Evolutionary conservation across 31 red algal genomes (phyloP), one percentile per base, ranked within the genome.

Genomic region (Asparagopsis taxiformis): DNA sequence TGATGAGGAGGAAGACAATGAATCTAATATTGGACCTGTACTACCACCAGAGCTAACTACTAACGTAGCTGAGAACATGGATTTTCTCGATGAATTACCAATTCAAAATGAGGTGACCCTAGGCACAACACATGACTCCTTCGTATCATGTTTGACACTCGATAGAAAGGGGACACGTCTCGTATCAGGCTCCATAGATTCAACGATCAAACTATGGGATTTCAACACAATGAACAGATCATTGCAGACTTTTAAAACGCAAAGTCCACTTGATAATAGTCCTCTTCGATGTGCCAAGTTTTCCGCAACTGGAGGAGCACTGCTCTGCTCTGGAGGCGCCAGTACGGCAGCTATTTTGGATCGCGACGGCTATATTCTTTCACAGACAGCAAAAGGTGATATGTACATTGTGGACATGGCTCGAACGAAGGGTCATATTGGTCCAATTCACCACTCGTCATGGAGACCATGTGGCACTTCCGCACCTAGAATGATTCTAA

Each of bases 331-430:
- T 2, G 83, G 83, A 52, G 72, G 83, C 20, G 43, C 70, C 0
- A 71, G 21, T 37, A 48, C 72, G 30, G 83, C 72, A 2, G 57
- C 77, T 62, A 24, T 87, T 1, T 51, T 70, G 63, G 57, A 87
- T 54, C 62, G 72, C 38, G 83, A 87, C 43, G 83, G 83, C 0
- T 21, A 28, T 2, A 51, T 43, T 54, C 57, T 87, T n/a, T 55
- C 72, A 3, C 62, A 87, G 65, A 87, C 72, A 32, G 56, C 63
- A 19, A 65, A 77, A 57, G 83, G 83, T 24, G 83, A 87, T 71
- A 87, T 87, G 83, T 87, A 87, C 51, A 71, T 87, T 59, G 65
- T 87, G 30, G 83, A 87, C 55, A 51, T 62, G 41, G 57, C 74
- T 32, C 51, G 85, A 46, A 89, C 85, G 19, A 79, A 80, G 52